phyloP scores from a whole-genome alignment of 805 yeast genomes.

The Cyberlindnera saturnus region DNA sequence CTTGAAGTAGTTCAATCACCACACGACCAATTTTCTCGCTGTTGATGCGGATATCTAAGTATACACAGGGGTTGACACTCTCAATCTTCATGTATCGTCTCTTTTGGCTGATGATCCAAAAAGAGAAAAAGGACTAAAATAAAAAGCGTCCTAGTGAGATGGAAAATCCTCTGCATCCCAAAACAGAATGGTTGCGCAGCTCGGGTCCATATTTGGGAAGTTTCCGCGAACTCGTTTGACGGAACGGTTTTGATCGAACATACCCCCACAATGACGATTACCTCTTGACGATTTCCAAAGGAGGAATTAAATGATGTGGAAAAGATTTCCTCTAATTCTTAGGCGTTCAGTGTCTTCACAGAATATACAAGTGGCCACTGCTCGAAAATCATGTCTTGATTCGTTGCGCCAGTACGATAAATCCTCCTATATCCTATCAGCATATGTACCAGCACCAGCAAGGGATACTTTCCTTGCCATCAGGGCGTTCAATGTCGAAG shows the following conservation, averaged over 20 bases:
- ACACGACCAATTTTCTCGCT: slow-evolving; percentile 45
- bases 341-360: slow-evolving; percentile 1
- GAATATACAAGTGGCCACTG: slow-evolving; percentile 4
- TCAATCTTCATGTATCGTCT: slow-evolving; percentile 8
- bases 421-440: slow-evolving; percentile 58
- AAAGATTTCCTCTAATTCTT: no score
- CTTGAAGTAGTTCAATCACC: slow-evolving; percentile 45
- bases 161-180: not conserved
- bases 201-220: no score
- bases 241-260: no score
- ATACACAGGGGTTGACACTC: slow-evolving; percentile 22
- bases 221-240: no score
- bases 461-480: slow-evolving; percentile 59
- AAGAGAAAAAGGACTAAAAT: not conserved
- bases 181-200: no score
- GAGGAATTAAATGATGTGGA: no score
- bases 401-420: slow-evolving; percentile 37
- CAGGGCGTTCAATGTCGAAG: slow-evolving; percentile 59
- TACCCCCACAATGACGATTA: no score
- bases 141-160: not conserved
- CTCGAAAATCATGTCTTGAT: slow-evolving; percentile 5
- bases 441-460: slow-evolving; percentile 61
- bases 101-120: not conserved
- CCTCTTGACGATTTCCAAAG: no score
- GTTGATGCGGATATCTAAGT: slow-evolving; percentile 47